These are phyloP conservation scores for Aspergillus sp. DNA, from an alignment of 2,329 filamentous ascomycete species.

Conservation along the genomic window DNA sequence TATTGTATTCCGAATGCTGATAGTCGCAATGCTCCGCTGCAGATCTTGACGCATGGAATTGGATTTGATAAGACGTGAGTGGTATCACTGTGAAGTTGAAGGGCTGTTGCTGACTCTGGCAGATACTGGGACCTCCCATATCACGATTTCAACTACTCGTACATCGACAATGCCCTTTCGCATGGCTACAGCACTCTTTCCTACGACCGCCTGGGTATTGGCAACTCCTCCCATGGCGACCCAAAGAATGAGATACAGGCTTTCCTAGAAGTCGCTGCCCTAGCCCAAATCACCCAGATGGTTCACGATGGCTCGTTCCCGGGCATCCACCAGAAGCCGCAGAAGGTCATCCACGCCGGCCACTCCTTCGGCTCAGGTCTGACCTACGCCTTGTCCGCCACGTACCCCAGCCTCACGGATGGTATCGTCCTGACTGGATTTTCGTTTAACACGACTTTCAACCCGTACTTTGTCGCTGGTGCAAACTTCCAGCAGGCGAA, in stretches of 20 bases:
- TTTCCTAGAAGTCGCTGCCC: conserved; percentile 33
- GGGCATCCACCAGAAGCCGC: conserved; percentile 19
- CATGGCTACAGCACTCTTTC: conserved; percentile 36
- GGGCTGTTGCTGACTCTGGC: not conserved
- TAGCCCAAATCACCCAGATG: conserved; percentile 31
- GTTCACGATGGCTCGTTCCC: conserved; percentile 29
- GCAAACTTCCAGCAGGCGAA: conserved; percentile 14
- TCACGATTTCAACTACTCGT: conserved; percentile 28
- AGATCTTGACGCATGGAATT: conserved; percentile 35
- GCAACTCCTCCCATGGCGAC: conserved; percentile 31
- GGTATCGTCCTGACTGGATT: conserved; percentile 36
- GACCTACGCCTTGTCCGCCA: conserved; percentile 24
- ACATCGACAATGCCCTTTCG: conserved; percentile 28
- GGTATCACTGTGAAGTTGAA: not conserved
- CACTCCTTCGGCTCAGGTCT: conserved; percentile 33
- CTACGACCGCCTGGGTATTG: conserved; percentile 35
- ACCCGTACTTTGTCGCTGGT: conserved; percentile 12
- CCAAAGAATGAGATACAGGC: conserved; percentile 36
- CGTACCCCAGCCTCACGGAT: conserved; percentile 30
- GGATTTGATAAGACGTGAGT: conserved; percentile 25
- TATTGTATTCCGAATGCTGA: not conserved
- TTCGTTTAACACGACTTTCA: conserved; percentile 19
- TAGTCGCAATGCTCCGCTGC: conserved; percentile 12
- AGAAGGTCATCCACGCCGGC: conserved; percentile 31
- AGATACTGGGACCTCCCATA: conserved; percentile 32